Evolutionary conservation across 1,139 yeast species (phyloP), one percentile per base, ranked within the genome.

Genomic region (Geotrichum cucujoidarum): DNA sequence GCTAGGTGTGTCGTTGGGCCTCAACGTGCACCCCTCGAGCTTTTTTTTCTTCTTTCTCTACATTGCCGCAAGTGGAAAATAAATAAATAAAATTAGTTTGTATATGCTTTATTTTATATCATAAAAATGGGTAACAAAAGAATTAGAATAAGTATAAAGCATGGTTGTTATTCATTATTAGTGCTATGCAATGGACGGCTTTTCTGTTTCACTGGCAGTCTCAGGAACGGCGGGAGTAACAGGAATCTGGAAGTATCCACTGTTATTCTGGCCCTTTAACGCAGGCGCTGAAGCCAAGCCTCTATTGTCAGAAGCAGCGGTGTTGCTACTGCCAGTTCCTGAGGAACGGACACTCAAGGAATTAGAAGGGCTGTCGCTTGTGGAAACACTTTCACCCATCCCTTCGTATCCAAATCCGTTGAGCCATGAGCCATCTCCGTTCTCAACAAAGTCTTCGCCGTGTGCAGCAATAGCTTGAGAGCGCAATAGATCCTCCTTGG

Each of bases 401-500:
- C 32, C 21, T 4, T 37, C n/a, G 18, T 14, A 29, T 17, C 33
- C 50, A 36, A 43, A 43, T 11, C 36, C 47, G 31, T 36, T 46
- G 4, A 49, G 30, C 44, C 50, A 47, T 10, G 43, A 34, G 14
- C 25, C 34, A 17, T 38, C 46, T 21, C 18, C 43, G 13, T 17
- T 29, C n/a, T 36, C 42, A 5, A 22, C 40, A 32, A 17, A 7
- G 31, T 34, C 38, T 18, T 57, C 60, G 39, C 57, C 58, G 46
- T 31, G 20, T 16, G 60, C 62, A 29, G 59, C 59, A 47, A 55
- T 52, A 59, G 56, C 59, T 51, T 57, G 58, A 21, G 57, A 53
- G 10, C 60, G 52, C 33, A 57, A 38, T 22, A 60, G 64, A 25
- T 60, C 63, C 14, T 60, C 62, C 5, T 60, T 55, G 32, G 60